Evolutionary conservation across 2,329 filamentous ascomycete species (phyloP).

Genomic region (Fusarium sororula): DNA sequence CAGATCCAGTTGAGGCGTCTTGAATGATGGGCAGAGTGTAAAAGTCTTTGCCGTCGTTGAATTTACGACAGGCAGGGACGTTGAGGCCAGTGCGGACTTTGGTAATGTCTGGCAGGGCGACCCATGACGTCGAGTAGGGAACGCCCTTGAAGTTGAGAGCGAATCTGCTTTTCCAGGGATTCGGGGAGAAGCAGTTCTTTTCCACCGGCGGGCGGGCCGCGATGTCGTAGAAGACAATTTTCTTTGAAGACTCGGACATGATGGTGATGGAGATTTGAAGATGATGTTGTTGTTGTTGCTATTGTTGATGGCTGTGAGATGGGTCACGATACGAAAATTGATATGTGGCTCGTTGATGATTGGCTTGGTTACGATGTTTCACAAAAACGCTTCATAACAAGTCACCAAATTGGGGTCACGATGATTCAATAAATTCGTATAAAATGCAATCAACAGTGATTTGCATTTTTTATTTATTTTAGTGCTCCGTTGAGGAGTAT

Average conservation of each 20-base stretch:
- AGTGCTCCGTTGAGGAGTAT: rapidly evolving
- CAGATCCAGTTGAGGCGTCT: conserved; percentile 52
- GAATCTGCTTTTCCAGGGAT: conserved; percentile 48
- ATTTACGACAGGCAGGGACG: conserved; percentile 61
- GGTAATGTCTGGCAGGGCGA: conserved; percentile 61
- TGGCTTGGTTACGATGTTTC: neutral
- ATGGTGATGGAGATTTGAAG: rapidly evolving
- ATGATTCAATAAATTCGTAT: rapidly evolving
- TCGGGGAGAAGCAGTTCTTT: conserved; percentile 38
- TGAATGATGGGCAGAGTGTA: conserved; percentile 67
- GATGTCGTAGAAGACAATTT: conserved; percentile 55
- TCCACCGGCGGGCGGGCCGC: conserved; percentile 45
- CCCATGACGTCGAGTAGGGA: conserved; percentile 55
- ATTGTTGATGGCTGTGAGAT: rapidly evolving
- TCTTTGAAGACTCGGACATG: neutral
- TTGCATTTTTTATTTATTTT: neutral
- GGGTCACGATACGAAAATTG: neutral
- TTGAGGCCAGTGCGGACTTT: conserved; percentile 57
- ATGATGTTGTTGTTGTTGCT: no score
- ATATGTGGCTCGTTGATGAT: neutral
- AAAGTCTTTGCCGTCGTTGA: conserved; percentile 65
- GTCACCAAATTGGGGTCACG: rapidly evolving
- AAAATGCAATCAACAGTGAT: neutral
- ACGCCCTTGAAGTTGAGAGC: conserved; percentile 55
- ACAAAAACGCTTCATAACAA: neutral